Conservation (phyloP, 2,329 filamentous ascomycete species). For the Cytospora piceicola region DNA sequence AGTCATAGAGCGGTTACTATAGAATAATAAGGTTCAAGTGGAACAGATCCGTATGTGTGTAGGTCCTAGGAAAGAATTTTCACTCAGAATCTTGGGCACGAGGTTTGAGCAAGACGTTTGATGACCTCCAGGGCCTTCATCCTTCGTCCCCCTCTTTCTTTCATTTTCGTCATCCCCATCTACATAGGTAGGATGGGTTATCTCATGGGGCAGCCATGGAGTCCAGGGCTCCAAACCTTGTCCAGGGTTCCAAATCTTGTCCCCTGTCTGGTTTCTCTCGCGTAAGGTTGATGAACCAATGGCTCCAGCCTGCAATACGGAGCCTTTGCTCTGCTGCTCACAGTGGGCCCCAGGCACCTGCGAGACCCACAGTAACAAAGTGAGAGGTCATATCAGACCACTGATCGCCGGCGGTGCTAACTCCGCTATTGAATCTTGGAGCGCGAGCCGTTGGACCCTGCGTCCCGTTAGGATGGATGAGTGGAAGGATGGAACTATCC, state of each 20-base stretch:
- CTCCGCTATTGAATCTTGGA: neutral
- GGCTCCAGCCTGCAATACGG: neutral
- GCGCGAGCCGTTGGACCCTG: too few species aligned
- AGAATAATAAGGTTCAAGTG: neutral
- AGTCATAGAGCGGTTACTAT: neutral
- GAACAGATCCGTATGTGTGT: neutral
- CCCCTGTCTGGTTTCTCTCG: neutral
- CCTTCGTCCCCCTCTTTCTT: neutral
- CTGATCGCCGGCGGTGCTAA: neutral
- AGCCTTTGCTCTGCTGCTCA: neutral
- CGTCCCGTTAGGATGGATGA: too few species aligned
- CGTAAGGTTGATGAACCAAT: neutral
- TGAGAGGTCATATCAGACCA: neutral
- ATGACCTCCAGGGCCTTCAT: neutral
- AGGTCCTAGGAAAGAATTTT: neutral
- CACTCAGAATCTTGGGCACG: neutral
- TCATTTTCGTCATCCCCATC: neutral
- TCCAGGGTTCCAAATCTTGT: neutral
- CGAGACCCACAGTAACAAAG: neutral
- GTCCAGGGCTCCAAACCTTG: neutral
- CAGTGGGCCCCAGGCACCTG: neutral
- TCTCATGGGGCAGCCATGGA: neutral
- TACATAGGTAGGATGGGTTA: neutral
- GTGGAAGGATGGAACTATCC: too few species aligned
- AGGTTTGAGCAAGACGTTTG: too few species aligned